A percentile compares a stretch with the other conserved stretches of the same genome.
Evolutionary conservation across 345 rosid genomes (phyloP).

Genomic region (Eucalyptus curtisii): DNA sequence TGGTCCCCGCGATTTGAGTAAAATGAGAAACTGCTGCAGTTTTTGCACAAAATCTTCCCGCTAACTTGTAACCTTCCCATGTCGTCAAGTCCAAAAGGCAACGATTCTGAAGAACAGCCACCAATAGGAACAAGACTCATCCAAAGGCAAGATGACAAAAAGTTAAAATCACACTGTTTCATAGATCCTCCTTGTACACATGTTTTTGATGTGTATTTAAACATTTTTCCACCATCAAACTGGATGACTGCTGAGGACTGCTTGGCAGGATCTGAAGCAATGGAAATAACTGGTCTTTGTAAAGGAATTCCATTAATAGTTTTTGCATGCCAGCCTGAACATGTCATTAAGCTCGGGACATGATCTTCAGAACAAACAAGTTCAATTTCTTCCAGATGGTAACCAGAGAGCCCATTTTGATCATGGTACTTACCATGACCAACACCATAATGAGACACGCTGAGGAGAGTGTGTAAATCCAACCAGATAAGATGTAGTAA

Average conservation of each 20-base stretch:
- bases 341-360: slow-evolving; percentile 40
- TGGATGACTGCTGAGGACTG: slow-evolving; percentile 62
- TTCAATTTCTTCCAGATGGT: slow-evolving; percentile 61
- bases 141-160: slow-evolving; percentile 65
- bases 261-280: slow-evolving; percentile 54
- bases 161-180: slow-evolving; percentile 16
- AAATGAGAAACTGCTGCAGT: slow-evolving; percentile 81
- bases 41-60: slow-evolving; percentile 56
- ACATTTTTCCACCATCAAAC: slow-evolving; percentile 67
- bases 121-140: slow-evolving; percentile 46
- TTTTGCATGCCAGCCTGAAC: slow-evolving; percentile 73
- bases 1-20: slow-evolving; percentile 69
- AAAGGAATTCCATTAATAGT: slow-evolving; percentile 25
- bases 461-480: slow-evolving; percentile 57
- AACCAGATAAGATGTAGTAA: slow-evolving; percentile 67
- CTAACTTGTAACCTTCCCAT: slow-evolving; percentile 58
- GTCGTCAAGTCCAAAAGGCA: slow-evolving; percentile 83
- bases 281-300: slow-evolving; percentile 41
- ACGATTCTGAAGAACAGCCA: slow-evolving; percentile 23
- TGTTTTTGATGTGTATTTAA: slow-evolving; percentile 33
- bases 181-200: slow-evolving; percentile 31
- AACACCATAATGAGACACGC: slow-evolving; percentile 49
- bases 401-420: slow-evolving; percentile 34
- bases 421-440: slow-evolving; percentile 24
- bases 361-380: slow-evolving; percentile 59